Evolutionary conservation across 2,329 filamentous ascomycete genomes (phyloP).

Genomic region (Fusarium transvaalense): DNA sequence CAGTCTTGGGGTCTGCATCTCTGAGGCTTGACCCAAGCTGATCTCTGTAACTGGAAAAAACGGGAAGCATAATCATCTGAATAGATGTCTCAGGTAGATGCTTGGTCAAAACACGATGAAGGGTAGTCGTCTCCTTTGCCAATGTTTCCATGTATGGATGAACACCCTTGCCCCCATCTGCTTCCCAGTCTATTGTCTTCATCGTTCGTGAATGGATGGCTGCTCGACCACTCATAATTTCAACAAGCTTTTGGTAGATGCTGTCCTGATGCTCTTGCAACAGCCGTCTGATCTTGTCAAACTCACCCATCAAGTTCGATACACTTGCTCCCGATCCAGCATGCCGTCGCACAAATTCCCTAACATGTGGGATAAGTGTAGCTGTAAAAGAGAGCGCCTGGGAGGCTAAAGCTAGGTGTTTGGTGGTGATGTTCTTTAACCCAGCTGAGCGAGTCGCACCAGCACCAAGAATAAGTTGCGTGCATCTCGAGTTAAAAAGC

Average conservation of each 20-base stretch:
- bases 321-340: slow-evolving; percentile 64
- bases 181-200: slow-evolving; percentile 81
- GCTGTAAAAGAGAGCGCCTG: slow-evolving; percentile 91
- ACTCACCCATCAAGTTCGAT: slow-evolving; percentile 78
- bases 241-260: slow-evolving; percentile 92
- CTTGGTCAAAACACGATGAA: slow-evolving; percentile 86
- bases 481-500: slow-evolving; percentile 94
- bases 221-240: slow-evolving; percentile 88
- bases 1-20: slow-evolving; percentile 73
- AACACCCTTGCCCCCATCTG: slow-evolving; percentile 55
- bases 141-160: slow-evolving; percentile 88
- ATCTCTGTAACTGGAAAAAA: slow-evolving; percentile 84
- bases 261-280: slow-evolving; percentile 91
- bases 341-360: slow-evolving; percentile 90
- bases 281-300: slow-evolving; percentile 86
- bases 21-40: slow-evolving; percentile 80
- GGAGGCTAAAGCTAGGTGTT: slow-evolving; percentile 90
- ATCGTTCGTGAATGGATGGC: slow-evolving; percentile 79
- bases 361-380: slow-evolving; percentile 86
- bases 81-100: slow-evolving; percentile 83
- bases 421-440: slow-evolving; percentile 95
- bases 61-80: slow-evolving; percentile 84
- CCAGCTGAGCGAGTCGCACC: slow-evolving; percentile 90
- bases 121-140: slow-evolving; percentile 84
- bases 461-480: slow-evolving; percentile 95